A percentile compares a stretch with the other conserved stretches of the same genome.
Evolutionary conservation across 208 protist species (phyloP).

Genomic region (Herpetomonas tarakana): DNA sequence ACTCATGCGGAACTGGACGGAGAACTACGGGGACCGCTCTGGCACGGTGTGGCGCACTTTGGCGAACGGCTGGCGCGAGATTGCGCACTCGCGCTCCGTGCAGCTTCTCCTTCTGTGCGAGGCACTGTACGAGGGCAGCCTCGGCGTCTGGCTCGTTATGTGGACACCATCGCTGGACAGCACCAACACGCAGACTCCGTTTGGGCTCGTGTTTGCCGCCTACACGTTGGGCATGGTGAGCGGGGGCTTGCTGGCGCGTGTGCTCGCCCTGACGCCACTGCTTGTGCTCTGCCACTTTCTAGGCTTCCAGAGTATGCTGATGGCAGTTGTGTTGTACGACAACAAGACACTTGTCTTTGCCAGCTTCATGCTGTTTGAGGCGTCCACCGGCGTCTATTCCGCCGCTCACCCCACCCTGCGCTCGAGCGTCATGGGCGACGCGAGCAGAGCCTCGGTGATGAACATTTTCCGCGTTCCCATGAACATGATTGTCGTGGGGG

Average conservation of each 20-base stretch:
- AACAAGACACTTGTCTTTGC: slow-evolving; percentile 11
- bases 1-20: slow-evolving; percentile 40
- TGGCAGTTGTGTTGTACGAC: slow-evolving; percentile 11
- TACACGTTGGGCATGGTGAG: slow-evolving; percentile 58
- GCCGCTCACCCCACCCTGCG: slow-evolving; percentile 20
- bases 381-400: slow-evolving; percentile 20
- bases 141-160: slow-evolving; percentile 89
- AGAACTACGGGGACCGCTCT: slow-evolving; percentile 74
- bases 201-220: slow-evolving; percentile 78
- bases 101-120: slow-evolving; percentile 53
- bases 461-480: slow-evolving; percentile 32
- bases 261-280: slow-evolving; percentile 1
- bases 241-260: slow-evolving; percentile 11
- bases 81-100: slow-evolving; percentile 10
- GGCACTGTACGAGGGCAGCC: slow-evolving; percentile 76
- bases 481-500: slow-evolving; percentile 21
- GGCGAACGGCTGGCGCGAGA: slow-evolving; percentile 3
- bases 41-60: slow-evolving; percentile 12
- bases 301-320: neutral
- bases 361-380: slow-evolving; percentile 15
- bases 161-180: slow-evolving; percentile 66
- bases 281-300: slow-evolving; percentile 8
- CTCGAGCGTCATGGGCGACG: slow-evolving; percentile 10
- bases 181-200: slow-evolving; percentile 32
- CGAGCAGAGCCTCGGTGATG: slow-evolving; percentile 17